Evolutionary conservation across 164 flowering plant genomes (phyloP), one percentile per base, ranked within the genome.

Genomic region (Liquidambar formosana): DNA sequence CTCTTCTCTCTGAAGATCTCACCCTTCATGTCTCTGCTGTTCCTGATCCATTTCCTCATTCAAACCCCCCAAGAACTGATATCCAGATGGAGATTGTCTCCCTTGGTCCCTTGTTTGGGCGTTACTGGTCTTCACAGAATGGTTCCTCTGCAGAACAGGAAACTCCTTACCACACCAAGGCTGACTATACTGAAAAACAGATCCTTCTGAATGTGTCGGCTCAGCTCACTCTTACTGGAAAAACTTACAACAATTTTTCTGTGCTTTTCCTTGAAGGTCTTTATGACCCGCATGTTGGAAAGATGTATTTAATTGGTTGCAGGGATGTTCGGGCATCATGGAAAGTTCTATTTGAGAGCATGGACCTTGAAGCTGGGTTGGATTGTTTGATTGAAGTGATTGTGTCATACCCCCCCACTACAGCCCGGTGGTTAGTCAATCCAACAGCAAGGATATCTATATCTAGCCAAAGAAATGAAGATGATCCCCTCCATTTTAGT

Each of bases 181-280:
- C 81, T 19, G 81, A 80, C 77, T 80, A 81, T 70, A 86, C 97
- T 25, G 94, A 89, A 74, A 78, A 77, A 52, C 86, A 90, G 82
- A 91, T 86, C 43, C 89, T 94, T 26, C 56, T 94, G 71, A 94
- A 94, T 82, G 94, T 94, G 51, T 92, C 98, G 21, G 91, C 94
- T 41, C 90, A 86, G 74, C 82, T 94, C 21, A 71, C 73, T 11
- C 65, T 90, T 45, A 27, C 65, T 22, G 89, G 87, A 49, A 66
- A 74, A 25, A 57, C 60, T 28, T 80, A 81, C 72, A 73, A 41
- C 33, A 88, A 89, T 26, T 69, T 81, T 52, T 85, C 93, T 43
- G 56, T 70, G 66, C 75, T 94, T 18, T 88, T 81, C 61, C 66
- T 92, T 48, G 98, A 94, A 80, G 98, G 97, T 47, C 65, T 94